Evolutionary conservation across 768 basidiomycete genomes (phyloP).

Genomic region (Suillus hirtellus): DNA sequence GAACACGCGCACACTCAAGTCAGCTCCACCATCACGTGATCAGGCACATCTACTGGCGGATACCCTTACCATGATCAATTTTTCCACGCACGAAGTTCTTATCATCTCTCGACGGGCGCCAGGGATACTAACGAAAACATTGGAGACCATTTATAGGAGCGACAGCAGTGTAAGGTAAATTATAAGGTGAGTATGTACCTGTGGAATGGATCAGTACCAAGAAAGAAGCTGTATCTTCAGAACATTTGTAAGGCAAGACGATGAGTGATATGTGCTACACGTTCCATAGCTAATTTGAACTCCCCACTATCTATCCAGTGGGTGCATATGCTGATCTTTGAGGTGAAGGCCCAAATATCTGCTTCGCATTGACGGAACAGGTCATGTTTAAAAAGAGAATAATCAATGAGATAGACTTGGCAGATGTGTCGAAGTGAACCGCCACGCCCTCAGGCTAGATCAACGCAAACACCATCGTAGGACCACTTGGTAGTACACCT

Average conservation of each 20-base stretch:
- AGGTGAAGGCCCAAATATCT: slow-evolving; percentile 44
- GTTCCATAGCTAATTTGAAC: slow-evolving; percentile 52
- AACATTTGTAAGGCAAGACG: neutral
- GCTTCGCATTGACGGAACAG: slow-evolving; percentile 4
- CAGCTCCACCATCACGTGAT: slow-evolving; percentile 3
- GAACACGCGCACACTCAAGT: neutral
- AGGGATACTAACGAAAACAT: neutral
- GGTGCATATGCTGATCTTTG: slow-evolving; percentile 42
- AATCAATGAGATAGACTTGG: slow-evolving; percentile 32
- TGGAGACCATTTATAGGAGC: neutral
- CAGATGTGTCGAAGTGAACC: slow-evolving; percentile 29
- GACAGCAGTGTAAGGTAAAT: neutral
- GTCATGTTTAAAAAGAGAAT: neutral
- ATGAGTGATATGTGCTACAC: slow-evolving; percentile 35
- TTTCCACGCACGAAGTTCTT: neutral
- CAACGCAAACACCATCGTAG: no score
- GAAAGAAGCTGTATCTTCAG: neutral
- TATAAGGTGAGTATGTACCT: neutral
- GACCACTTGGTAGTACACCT: no score
- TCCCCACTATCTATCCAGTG: slow-evolving; percentile 50
- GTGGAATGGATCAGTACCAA: neutral
- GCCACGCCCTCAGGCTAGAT: no score
- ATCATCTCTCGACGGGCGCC: neutral
- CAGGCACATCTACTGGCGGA: neutral
- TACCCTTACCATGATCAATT: no score